These are phyloP conservation scores for Colletotrichum musicola DNA, from an alignment of 2,329 filamentous ascomycete species.

Conservation along the genomic window DNA sequence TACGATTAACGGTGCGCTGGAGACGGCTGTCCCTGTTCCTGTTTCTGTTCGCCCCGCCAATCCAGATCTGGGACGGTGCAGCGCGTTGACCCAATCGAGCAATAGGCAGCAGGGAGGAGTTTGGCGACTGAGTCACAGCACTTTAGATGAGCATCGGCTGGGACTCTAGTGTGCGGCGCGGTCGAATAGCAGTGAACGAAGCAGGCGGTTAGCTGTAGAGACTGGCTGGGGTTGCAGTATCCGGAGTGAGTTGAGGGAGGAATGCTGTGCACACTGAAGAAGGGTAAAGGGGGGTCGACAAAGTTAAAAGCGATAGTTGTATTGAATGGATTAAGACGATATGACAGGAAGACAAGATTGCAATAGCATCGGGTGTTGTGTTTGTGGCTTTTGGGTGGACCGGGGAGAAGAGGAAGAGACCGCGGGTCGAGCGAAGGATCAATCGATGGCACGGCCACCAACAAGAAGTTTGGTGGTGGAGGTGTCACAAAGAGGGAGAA, in stretches of 20 bases:
- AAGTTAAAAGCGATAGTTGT: background rate
- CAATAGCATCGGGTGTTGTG: background rate
- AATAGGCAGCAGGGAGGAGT: constrained; percentile 29
- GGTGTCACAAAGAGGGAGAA: constrained; percentile 14
- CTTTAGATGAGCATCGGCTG: background rate
- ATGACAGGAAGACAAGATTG: constrained; percentile 1
- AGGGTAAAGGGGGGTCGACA: background rate
- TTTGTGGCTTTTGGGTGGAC: constrained; percentile 8
- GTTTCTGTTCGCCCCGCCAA: constrained; percentile 17
- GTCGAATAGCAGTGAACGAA: no score
- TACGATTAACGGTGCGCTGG: constrained; percentile 9
- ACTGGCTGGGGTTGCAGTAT: constrained; percentile 1
- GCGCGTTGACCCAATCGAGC: constrained; percentile 26
- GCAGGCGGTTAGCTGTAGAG: constrained; percentile 5
- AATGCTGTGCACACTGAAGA: background rate
- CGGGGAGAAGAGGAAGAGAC: constrained; percentile 5
- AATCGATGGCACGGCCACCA: constrained; percentile 25
- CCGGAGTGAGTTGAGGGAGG: background rate
- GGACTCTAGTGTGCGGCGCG: background rate
- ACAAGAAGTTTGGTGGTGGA: constrained; percentile 20
- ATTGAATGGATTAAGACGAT: constrained; percentile 2
- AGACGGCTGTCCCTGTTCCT: background rate
- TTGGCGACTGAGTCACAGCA: constrained; percentile 30
- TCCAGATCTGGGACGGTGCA: constrained; percentile 6
- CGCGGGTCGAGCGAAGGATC: constrained; percentile 16